Evolutionary conservation across 2,329 filamentous ascomycete species (phyloP).

Genomic region (Hawksworthiomyces lignivorus): DNA sequence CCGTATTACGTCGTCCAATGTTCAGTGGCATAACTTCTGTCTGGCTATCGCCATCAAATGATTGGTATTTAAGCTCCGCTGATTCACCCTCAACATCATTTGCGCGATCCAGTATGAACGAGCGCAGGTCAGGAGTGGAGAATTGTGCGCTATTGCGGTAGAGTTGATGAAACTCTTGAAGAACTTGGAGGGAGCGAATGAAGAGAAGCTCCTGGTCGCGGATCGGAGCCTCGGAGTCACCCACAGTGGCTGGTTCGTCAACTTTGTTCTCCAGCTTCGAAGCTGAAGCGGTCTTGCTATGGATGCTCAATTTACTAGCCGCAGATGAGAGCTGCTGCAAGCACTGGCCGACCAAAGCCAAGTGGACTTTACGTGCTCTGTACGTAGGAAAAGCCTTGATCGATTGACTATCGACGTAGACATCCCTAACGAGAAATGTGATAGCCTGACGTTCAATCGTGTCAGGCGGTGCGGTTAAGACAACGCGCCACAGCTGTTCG

Average conservation of each 20-base stretch:
- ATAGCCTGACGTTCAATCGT: conserved; percentile 63
- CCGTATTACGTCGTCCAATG: conserved; percentile 65
- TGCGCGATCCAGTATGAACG: conserved; percentile 43
- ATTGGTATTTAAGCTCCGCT: conserved; percentile 65
- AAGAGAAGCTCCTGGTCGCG: conserved; percentile 55
- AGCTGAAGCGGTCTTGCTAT: conserved; percentile 29
- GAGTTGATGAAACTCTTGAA: conserved; percentile 59
- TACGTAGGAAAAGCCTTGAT: conserved; percentile 42
- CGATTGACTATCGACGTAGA: conserved; percentile 56
- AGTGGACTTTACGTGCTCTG: conserved; percentile 52
- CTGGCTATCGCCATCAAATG: conserved; percentile 54
- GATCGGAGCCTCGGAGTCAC: conserved; percentile 39
- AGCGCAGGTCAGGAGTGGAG: conserved; percentile 48
- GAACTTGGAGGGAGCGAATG: conserved; percentile 58
- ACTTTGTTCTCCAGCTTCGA: conserved; percentile 40
- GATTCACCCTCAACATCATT: conserved; percentile 53
- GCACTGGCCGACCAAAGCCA: conserved; percentile 66
- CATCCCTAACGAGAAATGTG: conserved; percentile 57
- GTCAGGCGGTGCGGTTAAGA: conserved; percentile 58
- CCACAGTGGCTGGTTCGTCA: conserved; percentile 47
- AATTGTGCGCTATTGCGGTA: conserved; percentile 56
- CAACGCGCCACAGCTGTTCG: conserved; percentile 77
- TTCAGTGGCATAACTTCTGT: conserved; percentile 54
- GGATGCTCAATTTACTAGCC: conserved; percentile 48
- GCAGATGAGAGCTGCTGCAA: conserved; percentile 60